A percentile compares a stretch with the other conserved stretches of the same genome.
Evolutionary conservation across 2,329 filamentous ascomycete genomes (phyloP).

Genomic region (Fusarium circinatum): DNA sequence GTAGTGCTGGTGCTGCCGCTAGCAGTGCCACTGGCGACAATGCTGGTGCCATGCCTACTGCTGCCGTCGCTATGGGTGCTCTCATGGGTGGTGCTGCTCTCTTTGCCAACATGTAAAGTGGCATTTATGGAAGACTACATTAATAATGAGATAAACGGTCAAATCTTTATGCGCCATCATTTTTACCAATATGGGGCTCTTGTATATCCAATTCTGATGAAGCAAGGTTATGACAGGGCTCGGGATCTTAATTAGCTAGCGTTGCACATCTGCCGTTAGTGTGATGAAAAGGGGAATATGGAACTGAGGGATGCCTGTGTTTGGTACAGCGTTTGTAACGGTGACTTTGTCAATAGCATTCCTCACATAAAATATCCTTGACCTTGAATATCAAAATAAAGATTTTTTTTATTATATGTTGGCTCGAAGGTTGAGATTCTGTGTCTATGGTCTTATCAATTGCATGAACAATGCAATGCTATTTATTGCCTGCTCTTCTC

Average conservation of each 20-base stretch:
- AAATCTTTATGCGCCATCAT: not conserved
- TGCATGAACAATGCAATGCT: not conserved
- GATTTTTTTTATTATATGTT: not conserved
- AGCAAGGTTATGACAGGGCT: slow-evolving; percentile 1
- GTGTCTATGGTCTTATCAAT: not conserved
- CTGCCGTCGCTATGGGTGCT: slow-evolving; percentile 57
- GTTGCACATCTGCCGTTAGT: slow-evolving; percentile 9
- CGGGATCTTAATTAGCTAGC: slow-evolving; percentile 16
- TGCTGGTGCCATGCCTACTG: slow-evolving; percentile 52
- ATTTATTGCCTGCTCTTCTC: not conserved
- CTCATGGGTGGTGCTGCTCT: slow-evolving; percentile 59
- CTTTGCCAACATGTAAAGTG: slow-evolving; percentile 56
- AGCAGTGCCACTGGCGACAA: slow-evolving; percentile 36
- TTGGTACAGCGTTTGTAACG: not conserved
- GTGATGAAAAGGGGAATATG: not conserved
- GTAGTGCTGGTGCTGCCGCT: slow-evolving; percentile 15
- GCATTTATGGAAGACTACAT: not conserved
- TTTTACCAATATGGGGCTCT: not conserved
- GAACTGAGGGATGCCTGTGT: not conserved
- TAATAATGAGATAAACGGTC: slow-evolving; percentile 20
- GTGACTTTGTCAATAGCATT: not conserved
- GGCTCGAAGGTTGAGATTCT: no score
- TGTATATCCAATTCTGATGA: not conserved
- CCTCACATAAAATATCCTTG: not conserved
- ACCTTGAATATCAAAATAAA: not conserved